Evolutionary conservation across 164 flowering plant genomes (phyloP).

Genomic region (Annona squamosa): DNA sequence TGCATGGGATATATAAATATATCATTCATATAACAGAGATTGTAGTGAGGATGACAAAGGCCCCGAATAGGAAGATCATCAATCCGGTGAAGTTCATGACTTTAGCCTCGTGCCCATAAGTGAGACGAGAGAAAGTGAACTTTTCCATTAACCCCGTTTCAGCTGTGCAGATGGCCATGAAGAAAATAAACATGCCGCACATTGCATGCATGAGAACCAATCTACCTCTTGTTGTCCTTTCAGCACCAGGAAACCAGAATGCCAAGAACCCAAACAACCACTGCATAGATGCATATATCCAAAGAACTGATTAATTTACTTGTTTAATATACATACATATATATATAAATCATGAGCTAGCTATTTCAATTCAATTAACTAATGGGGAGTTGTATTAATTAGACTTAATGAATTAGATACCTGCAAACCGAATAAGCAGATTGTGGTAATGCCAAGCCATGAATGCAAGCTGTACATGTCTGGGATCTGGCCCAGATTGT

Average conservation of each 20-base stretch:
- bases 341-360: background rate
- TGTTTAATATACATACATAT: no score
- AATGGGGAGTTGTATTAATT: background rate
- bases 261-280: constrained; percentile 15
- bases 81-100: constrained; percentile 55
- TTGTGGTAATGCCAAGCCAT: constrained; percentile 73
- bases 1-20: no score
- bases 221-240: background rate
- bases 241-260: constrained; percentile 11
- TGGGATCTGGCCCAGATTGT: constrained; percentile 20
- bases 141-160: constrained; percentile 52
- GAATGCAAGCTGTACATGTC: constrained; percentile 66
- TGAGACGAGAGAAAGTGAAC: constrained; percentile 15
- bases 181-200: constrained; percentile 43
- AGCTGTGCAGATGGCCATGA: constrained; percentile 57
- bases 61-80: constrained; percentile 48
- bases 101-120: constrained; percentile 14
- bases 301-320: background rate
- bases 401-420: constrained; percentile 19
- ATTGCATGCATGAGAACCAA: constrained; percentile 9
- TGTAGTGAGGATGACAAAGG: constrained; percentile 16
- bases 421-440: constrained; percentile 56
- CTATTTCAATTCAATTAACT: background rate
- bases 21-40: constrained; percentile 1
- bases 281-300: constrained; percentile 5